These are phyloP conservation scores for Penicillium silybi DNA, from an alignment of 495 filamentous ascomycete genomes.

Conservation along the genomic window DNA sequence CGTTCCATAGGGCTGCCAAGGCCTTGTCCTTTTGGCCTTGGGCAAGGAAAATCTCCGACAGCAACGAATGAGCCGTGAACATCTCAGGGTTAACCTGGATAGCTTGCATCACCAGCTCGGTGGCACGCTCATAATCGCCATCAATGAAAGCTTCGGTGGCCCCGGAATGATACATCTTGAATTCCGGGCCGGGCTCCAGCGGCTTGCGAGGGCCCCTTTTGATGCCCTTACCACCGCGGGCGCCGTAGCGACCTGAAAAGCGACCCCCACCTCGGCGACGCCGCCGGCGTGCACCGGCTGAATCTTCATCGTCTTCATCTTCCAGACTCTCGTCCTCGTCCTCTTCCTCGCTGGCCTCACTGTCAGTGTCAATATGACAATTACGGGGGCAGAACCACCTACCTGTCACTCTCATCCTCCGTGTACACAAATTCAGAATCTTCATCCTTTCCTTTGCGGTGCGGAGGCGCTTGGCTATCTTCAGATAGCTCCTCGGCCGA, in stretches of 20 bases:
- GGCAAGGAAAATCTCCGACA: slow-evolving; percentile 68
- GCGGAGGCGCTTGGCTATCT: slow-evolving; percentile 3
- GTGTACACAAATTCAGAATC: slow-evolving; percentile 25
- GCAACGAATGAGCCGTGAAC: slow-evolving; percentile 68
- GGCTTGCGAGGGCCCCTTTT: slow-evolving; percentile 66
- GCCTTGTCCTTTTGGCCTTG: slow-evolving; percentile 65
- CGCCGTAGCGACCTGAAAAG: slow-evolving; percentile 42
- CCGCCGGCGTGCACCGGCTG: slow-evolving; percentile 21
- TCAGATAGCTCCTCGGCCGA: slow-evolving; percentile 11
- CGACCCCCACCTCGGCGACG: slow-evolving; percentile 36
- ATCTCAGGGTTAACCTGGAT: slow-evolving; percentile 82
- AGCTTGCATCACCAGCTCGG: slow-evolving; percentile 59
- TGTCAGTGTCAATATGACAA: neutral
- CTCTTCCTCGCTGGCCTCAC: slow-evolving; percentile 13
- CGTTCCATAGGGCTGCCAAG: slow-evolving; percentile 62
- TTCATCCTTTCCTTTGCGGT: slow-evolving; percentile 11
- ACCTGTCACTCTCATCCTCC: slow-evolving; percentile 36
- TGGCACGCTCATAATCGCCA: slow-evolving; percentile 59
- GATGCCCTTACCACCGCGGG: slow-evolving; percentile 46
- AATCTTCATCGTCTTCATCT: slow-evolving; percentile 34
- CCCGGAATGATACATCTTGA: slow-evolving; percentile 65
- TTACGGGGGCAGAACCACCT: neutral
- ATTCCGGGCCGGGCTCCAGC: slow-evolving; percentile 67
- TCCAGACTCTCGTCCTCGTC: slow-evolving; percentile 33
- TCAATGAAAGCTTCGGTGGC: slow-evolving; percentile 69